Percentiles rank a stretch among this genome's conserved stretches.
Evolutionary conservation across 306 rosid genomes (phyloP).

Genomic region (Arachis hypogaea): DNA sequence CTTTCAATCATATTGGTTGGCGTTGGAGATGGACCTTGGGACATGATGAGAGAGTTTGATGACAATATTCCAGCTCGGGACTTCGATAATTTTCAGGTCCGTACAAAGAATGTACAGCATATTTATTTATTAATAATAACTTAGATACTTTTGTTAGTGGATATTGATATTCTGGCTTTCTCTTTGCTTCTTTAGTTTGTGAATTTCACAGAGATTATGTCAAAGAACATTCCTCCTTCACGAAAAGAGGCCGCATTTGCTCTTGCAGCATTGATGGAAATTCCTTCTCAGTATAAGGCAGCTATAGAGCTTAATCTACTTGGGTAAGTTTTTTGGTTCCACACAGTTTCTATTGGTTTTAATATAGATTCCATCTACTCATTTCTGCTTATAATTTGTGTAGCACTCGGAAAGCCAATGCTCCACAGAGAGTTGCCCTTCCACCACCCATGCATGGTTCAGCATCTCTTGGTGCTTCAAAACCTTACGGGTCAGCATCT

Average conservation of each 20-base stretch:
- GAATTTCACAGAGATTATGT: conserved; percentile 84
- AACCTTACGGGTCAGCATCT: conserved; percentile 50
- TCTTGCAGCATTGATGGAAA: conserved; percentile 93
- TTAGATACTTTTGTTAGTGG: conserved; percentile 10
- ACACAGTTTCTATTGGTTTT: conserved; percentile 18
- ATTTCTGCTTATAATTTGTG: conserved; percentile 39
- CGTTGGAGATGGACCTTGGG: conserved; percentile 99
- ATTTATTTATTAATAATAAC: conserved; percentile 1
- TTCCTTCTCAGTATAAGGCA: conserved; percentile 95
- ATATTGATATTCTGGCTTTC: conserved; percentile 29
- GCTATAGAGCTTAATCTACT: conserved; percentile 75
- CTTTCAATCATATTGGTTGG: conserved; percentile 92
- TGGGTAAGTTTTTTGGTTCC: conserved; percentile 59
- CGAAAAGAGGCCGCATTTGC: conserved; percentile 96
- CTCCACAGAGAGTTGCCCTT: conserved; percentile 78
- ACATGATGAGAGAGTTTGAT: conserved; percentile 92
- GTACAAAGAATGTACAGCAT: conserved; percentile 20
- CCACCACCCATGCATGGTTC: conserved; percentile 71
- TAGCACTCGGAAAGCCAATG: conserved; percentile 53
- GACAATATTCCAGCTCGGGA: conserved; percentile 91
- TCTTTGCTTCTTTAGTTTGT: conserved; percentile 66
- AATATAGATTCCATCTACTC: conserved; percentile 25
- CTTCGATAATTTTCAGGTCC: conserved; percentile 93
- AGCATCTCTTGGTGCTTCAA: conserved; percentile 57
- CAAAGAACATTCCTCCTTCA: conserved; percentile 62